These are phyloP conservation scores for thale cress (Arabidopsis thaliana) DNA, from an alignment of 345 rosid species.

Conservation along the genomic window TAIR10.1 NC_003070.9:26534001-26534500, in stretches of 20 bases:
- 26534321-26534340: slow-evolving; percentile 84
- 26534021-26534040: slow-evolving; percentile 31
- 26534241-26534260: slow-evolving; percentile 71
- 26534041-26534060: slow-evolving; percentile 9
- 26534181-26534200: slow-evolving; percentile 53
- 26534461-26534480: slow-evolving; percentile 73
- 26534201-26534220: slow-evolving; percentile 87
- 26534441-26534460: slow-evolving; percentile 46
- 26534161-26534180: slow-evolving; percentile 36
- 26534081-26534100: slow-evolving; percentile 27
- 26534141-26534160: not conserved
- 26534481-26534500: slow-evolving; percentile 75
- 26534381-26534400: not conserved
- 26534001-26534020: slow-evolving; percentile 31
- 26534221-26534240: slow-evolving; percentile 68
- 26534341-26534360: not conserved
- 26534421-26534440: slow-evolving; percentile 55
- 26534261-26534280: slow-evolving; percentile 57
- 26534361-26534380: slow-evolving; percentile 5
- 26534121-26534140: slow-evolving; percentile 29
- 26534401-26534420: slow-evolving; percentile 76
- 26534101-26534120: slow-evolving; percentile 31
- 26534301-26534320: slow-evolving; percentile 74
- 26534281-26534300: slow-evolving; percentile 81
- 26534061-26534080: slow-evolving; percentile 25